Percentiles rank a stretch among this genome's conserved stretches.
Evolutionary conservation across 805 yeast genomes (phyloP).

Genomic region (Ogataea populi-albae): DNA sequence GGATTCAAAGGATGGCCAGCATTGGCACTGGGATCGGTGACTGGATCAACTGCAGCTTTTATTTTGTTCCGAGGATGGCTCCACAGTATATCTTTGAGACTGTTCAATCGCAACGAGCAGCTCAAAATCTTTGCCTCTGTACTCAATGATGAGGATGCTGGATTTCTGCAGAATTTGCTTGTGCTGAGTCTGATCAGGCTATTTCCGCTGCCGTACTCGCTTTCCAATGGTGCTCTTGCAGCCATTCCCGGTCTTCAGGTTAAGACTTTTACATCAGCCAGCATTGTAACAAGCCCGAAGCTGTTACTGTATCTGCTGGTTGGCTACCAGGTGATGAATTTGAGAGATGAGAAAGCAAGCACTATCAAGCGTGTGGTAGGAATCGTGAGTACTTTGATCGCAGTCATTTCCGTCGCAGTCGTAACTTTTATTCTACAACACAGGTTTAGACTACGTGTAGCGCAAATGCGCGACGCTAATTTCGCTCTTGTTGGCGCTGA

Average conservation of each 20-base stretch:
- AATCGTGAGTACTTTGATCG: slow-evolving; percentile 54
- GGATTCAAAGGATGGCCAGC: slow-evolving; percentile 86
- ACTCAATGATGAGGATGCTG: slow-evolving; percentile 48
- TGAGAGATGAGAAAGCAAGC: slow-evolving; percentile 57
- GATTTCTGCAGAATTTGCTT: slow-evolving; percentile 54
- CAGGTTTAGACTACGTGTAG: slow-evolving; percentile 41
- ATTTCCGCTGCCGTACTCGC: slow-evolving; percentile 91
- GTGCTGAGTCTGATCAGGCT: slow-evolving; percentile 70
- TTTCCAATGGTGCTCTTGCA: slow-evolving; percentile 90
- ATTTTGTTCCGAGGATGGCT: slow-evolving; percentile 60
- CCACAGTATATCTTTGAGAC: slow-evolving; percentile 50
- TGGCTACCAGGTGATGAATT: slow-evolving; percentile 67
- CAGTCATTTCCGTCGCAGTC: slow-evolving; percentile 49
- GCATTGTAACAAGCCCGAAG: slow-evolving; percentile 78
- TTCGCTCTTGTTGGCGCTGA: not conserved
- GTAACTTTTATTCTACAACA: slow-evolving; percentile 69
- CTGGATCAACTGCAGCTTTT: slow-evolving; percentile 78
- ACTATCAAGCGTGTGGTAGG: slow-evolving; percentile 55
- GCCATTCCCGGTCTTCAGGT: slow-evolving; percentile 75
- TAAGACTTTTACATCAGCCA: slow-evolving; percentile 64
- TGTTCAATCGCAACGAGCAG: slow-evolving; percentile 59
- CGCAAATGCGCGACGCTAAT: not conserved
- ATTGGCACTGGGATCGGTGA: slow-evolving; percentile 61
- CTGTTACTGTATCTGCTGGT: slow-evolving; percentile 70
- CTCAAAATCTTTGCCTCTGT: slow-evolving; percentile 75